A percentile compares a stretch with the other conserved stretches of the same genome.
Conservation (phyloP, 805 yeast species). For the Monosporozyma solicola region DNA sequence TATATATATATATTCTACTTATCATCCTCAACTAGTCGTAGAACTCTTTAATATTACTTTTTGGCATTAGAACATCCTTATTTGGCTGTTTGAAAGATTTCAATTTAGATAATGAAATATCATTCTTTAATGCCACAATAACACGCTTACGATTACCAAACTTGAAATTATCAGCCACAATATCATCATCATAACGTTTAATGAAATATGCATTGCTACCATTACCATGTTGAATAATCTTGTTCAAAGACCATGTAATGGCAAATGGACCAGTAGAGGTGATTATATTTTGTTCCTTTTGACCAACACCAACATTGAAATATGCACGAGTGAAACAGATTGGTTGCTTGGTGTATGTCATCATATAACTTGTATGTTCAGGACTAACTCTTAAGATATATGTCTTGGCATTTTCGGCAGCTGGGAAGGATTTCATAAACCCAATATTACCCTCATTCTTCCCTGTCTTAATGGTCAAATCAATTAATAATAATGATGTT, state of each 20-base stretch:
- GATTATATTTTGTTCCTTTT: conserved; percentile 61
- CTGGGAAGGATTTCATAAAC: conserved; percentile 54
- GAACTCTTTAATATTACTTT: conserved; percentile 3
- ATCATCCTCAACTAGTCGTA: not conserved
- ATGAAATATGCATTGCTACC: conserved; percentile 49
- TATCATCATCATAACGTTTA: conserved; percentile 48
- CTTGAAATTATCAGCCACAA: conserved; percentile 71
- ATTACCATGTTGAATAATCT: conserved; percentile 34
- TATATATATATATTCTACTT: not conserved
- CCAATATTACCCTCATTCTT: conserved; percentile 53
- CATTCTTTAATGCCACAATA: conserved; percentile 64
- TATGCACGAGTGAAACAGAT: conserved; percentile 62
- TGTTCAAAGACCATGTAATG: conserved; percentile 66
- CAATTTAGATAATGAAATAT: conserved; percentile 62
- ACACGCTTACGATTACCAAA: conserved; percentile 65
- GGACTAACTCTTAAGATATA: conserved; percentile 59
- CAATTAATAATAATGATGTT: conserved; percentile 61
- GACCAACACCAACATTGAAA: conserved; percentile 62
- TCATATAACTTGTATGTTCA: conserved; percentile 60
- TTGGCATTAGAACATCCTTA: conserved; percentile 35
- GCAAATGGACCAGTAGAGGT: conserved; percentile 78
- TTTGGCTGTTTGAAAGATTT: conserved; percentile 51
- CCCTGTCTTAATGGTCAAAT: conserved; percentile 54
- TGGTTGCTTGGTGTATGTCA: conserved; percentile 38
- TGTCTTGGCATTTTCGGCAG: conserved; percentile 60